Evolutionary conservation across 176 grass and related monocot genomes (phyloP).

Genomic region (Eleusine coracana): DNA sequence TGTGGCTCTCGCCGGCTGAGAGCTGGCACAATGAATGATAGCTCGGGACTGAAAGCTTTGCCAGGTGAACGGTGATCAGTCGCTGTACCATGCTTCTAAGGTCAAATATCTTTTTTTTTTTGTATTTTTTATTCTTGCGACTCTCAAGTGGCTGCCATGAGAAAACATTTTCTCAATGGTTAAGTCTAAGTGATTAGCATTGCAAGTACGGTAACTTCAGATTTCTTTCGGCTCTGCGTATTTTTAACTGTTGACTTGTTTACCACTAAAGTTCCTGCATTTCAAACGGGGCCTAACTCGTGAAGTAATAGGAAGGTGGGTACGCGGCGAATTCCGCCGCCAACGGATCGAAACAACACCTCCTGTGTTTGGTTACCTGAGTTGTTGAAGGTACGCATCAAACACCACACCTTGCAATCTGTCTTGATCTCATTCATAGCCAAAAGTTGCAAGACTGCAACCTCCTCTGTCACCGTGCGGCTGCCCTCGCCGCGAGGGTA

Average conservation of each 20-base stretch:
- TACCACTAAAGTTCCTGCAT: neutral
- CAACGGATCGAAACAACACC: neutral
- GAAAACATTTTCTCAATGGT: neutral
- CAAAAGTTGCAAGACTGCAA: slow-evolving; percentile 31
- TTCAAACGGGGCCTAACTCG: neutral
- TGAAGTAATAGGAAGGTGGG: neutral
- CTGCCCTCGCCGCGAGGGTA: slow-evolving; percentile 23
- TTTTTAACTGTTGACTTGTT: neutral
- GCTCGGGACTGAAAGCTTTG: neutral
- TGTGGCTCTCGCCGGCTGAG: slow-evolving; percentile 7
- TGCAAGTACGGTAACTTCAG: neutral
- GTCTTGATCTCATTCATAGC: slow-evolving; percentile 19
- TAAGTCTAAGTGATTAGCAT: neutral
- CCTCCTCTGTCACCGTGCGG: neutral
- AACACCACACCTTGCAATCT: neutral
- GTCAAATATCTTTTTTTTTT: neutral
- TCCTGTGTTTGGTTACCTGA: neutral
- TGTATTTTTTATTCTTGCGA: neutral
- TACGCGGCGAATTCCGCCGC: neutral
- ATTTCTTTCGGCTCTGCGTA: neutral
- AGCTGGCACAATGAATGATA: slow-evolving; percentile 32
- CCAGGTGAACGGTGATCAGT: slow-evolving; percentile 4
- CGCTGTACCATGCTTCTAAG: slow-evolving; percentile 40
- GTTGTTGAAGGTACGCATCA: neutral
- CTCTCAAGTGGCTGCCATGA: neutral